Evolutionary conservation across 2,329 filamentous ascomycete species (phyloP), one percentile per base, ranked within the genome.

Genomic region (Phialemoniopsis sp.): DNA sequence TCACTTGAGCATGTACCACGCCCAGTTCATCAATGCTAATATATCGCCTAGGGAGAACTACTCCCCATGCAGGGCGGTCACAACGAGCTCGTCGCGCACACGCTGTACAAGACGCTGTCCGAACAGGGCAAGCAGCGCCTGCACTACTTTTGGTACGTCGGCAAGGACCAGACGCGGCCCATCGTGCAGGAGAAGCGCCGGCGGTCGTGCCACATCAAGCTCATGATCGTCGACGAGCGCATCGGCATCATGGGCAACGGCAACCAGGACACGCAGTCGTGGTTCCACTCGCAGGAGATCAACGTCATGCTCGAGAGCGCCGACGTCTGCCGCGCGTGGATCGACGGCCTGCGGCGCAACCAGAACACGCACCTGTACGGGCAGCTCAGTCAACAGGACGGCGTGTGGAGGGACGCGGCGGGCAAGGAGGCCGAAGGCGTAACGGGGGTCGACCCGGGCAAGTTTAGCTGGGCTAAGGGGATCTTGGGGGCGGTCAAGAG

Each of bases 261-360:
- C 0, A 91, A 90, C 52, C 82, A 89, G 56, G 87, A 91, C 50
- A 89, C 86, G 2, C 87, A 91, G 59, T 80, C 74, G 15, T 90
- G 85, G 80, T 89, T 74, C 48, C 86, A 91, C 53, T 82, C 75
- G 39, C 85, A 89, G 57, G 87, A 91, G 57, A 73, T 86, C 39
- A 90, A 91, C 48, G 59, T 90, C 17, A 78, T 91, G 73, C 62
- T 89, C 6, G 86, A 91, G 45, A 82, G 76, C 15, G 50, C 58
- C 0, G 57, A 68, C 2, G 64, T 89, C 0, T 89, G 85, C 49
- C 55, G 54, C 21, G 68, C 66, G 28, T 88, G 84, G 84, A 68
- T 77, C 15, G 75, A 80, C 13, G 77, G 50, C 3, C 30, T 62
- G 38, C 39, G 50, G 15, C 45, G 59, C 40, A 85, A 85, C 54